These are phyloP conservation scores for Colletotrichum kahawae DNA, from an alignment of 2,329 filamentous ascomycete species.

Conservation along the genomic window DNA sequence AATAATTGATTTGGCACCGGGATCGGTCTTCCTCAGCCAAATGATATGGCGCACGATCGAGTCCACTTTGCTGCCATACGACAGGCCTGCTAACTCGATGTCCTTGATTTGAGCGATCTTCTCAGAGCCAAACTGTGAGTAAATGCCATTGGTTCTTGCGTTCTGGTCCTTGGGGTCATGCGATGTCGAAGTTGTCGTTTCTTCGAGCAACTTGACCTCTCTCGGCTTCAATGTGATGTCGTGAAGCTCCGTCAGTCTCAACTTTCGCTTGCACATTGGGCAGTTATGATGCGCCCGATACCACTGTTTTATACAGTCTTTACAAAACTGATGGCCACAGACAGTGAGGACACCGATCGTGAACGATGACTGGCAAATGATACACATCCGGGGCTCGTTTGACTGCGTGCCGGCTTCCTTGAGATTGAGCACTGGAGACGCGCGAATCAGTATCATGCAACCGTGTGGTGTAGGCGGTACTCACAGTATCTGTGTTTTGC, in stretches of 20 bases:
- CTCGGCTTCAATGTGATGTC: constrained; percentile 84
- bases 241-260: constrained; percentile 74
- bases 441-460: background rate
- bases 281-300: constrained; percentile 76
- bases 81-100: constrained; percentile 74
- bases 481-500: constrained; percentile 77
- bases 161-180: background rate
- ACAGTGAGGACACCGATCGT: constrained; percentile 81
- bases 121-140: constrained; percentile 74
- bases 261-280: constrained; percentile 78
- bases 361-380: constrained; percentile 84
- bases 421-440: constrained; percentile 52
- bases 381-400: constrained; percentile 72
- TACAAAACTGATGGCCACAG: constrained; percentile 93
- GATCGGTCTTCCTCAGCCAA: constrained; percentile 84
- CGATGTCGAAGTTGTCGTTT: constrained; percentile 19
- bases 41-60: constrained; percentile 80
- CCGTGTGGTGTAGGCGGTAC: constrained; percentile 27
- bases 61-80: constrained; percentile 91
- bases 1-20: constrained; percentile 89
- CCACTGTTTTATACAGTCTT: constrained; percentile 84
- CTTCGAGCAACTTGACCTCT: constrained; percentile 68
- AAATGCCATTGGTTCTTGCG: constrained; percentile 63
- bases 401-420: constrained; percentile 64
- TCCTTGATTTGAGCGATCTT: constrained; percentile 82